phyloP scores from a whole-genome alignment of 495 filamentous ascomycete species.

The Halenospora varia region DNA sequence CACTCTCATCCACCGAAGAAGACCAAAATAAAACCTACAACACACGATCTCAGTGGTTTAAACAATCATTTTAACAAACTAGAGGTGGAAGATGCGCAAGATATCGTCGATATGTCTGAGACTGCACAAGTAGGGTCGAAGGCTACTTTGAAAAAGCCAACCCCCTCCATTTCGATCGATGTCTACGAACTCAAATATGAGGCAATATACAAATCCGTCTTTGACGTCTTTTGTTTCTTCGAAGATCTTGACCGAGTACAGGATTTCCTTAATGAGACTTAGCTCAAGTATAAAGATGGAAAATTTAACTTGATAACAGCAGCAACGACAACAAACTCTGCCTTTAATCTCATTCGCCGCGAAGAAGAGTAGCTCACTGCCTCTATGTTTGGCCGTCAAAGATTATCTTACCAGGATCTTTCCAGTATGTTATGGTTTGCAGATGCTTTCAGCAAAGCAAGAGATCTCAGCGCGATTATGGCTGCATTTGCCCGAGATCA shows the following conservation, averaged over 20 bases:
- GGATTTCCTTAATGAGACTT: background rate
- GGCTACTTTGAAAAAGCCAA: background rate
- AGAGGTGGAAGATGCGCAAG: background rate
- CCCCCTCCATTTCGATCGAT: background rate
- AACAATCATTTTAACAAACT: background rate
- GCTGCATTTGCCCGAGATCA: too few species aligned
- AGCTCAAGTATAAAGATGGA: background rate
- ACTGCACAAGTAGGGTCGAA: background rate
- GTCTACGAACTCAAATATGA: background rate
- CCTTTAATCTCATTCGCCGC: background rate
- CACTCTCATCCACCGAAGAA: too few species aligned
- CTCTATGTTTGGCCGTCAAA: too few species aligned
- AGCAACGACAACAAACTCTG: background rate
- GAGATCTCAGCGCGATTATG: too few species aligned
- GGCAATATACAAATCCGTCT: background rate
- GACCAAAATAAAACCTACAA: too few species aligned
- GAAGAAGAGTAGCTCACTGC: too few species aligned
- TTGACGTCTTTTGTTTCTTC: background rate
- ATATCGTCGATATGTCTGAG: background rate
- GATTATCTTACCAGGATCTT: too few species aligned
- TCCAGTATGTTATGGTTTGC: too few species aligned
- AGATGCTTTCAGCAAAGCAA: too few species aligned
- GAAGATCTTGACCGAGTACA: background rate
- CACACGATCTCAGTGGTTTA: background rate
- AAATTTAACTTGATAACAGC: background rate